Conservation (phyloP, 192 early-diverging fungal genomes). For the Chytriomyces hyalinus region DNA sequence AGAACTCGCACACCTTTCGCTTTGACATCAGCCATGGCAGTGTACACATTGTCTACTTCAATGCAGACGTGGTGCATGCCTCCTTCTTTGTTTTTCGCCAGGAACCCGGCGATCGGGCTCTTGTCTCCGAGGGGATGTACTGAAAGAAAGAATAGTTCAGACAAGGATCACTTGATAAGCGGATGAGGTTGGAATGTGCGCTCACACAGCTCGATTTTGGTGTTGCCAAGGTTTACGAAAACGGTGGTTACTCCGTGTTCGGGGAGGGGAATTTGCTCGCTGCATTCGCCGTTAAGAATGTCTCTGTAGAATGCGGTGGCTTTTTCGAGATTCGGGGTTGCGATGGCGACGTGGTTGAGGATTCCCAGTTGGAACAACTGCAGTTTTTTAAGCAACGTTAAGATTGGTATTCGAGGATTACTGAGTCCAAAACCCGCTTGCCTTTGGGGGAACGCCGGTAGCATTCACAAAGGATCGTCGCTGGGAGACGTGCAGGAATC, state of each 20-base stretch:
- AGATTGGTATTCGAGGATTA: no score
- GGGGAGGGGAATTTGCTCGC: conserved; percentile 70
- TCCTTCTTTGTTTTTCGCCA: conserved; percentile 79
- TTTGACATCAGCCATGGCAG: conserved; percentile 70
- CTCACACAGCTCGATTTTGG: conserved; percentile 78
- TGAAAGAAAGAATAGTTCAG: not conserved
- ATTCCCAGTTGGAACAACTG: conserved; percentile 72
- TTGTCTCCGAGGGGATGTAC: conserved; percentile 76
- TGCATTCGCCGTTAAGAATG: conserved; percentile 73
- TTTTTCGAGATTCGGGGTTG: conserved; percentile 76
- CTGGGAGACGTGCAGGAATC: no score
- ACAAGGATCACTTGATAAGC: no score
- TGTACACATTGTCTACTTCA: conserved; percentile 71
- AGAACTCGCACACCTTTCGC: conserved; percentile 67
- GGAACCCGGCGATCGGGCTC: conserved; percentile 77
- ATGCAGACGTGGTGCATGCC: conserved; percentile 87
- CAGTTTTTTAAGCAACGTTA: no score
- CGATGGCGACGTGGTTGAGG: conserved; percentile 85
- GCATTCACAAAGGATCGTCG: no score
- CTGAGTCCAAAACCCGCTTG: no score
- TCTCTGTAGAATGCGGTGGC: conserved; percentile 72
- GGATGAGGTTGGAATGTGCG: not conserved
- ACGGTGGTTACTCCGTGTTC: conserved; percentile 88
- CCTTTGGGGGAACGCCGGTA: no score
- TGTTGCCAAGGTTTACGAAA: conserved; percentile 84